Conservation (phyloP, 176 grass and related monocot species). For the Saccharum spontaneum region DNA sequence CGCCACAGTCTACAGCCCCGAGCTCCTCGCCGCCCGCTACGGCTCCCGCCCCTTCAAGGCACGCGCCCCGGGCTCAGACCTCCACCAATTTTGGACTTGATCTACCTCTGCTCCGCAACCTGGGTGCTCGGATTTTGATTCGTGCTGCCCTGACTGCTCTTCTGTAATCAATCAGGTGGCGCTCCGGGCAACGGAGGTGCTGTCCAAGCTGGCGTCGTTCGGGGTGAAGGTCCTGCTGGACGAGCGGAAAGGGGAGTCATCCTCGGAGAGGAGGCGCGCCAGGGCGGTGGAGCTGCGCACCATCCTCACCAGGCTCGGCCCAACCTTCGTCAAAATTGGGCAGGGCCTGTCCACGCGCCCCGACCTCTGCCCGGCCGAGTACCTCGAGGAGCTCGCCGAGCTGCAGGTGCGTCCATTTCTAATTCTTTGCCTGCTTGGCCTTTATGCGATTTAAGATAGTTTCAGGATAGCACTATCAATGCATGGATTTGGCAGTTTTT, state of each 20-base stretch:
- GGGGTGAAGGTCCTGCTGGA: constrained; percentile 58
- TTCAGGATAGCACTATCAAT: not conserved
- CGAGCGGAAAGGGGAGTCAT: constrained; percentile 52
- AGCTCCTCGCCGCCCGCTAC: constrained; percentile 73
- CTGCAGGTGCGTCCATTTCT: constrained; percentile 58
- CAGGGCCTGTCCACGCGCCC: constrained; percentile 89
- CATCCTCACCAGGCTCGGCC: constrained; percentile 83
- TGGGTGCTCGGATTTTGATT: constrained; percentile 1
- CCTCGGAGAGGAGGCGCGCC: constrained; percentile 46
- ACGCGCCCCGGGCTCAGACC: constrained; percentile 16
- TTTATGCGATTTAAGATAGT: not conserved
- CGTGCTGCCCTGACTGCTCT: not conserved
- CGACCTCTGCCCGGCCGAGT: constrained; percentile 86
- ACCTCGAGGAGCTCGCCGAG: constrained; percentile 91
- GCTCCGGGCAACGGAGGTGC: constrained; percentile 65
- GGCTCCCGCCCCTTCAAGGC: constrained; percentile 72
- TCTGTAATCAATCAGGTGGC: constrained; percentile 55
- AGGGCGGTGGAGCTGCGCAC: constrained; percentile 76
- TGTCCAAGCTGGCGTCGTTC: constrained; percentile 69
- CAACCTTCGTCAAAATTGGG: constrained; percentile 98
- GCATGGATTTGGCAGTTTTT: not conserved
- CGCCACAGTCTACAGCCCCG: constrained; percentile 74
- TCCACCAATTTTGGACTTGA: not conserved
- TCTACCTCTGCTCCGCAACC: not conserved
- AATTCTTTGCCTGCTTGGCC: not conserved